Conservation (phyloP, 495 filamentous ascomycete species). For the Tuber aestivum region DNA sequence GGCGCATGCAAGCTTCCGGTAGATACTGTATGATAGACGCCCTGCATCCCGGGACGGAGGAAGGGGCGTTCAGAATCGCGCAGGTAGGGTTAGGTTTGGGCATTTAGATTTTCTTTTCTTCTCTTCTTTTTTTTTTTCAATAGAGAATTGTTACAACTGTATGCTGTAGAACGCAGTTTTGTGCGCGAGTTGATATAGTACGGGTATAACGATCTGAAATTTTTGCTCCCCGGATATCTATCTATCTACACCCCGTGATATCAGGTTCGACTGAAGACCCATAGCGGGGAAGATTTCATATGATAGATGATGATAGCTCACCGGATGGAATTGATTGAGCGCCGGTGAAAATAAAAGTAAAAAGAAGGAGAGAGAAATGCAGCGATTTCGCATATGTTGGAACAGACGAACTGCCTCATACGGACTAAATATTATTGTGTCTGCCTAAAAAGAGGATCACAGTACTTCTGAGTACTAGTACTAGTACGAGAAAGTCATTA, state of each 20-base stretch:
- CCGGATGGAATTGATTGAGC: background rate
- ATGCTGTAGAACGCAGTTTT: too few relatives aligned
- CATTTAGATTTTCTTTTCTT: background rate
- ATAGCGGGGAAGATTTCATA: background rate
- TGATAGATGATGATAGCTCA: background rate
- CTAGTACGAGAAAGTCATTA: background rate
- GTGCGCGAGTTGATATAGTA: too few relatives aligned
- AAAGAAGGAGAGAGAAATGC: background rate
- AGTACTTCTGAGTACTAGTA: background rate
- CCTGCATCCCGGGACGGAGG: background rate
- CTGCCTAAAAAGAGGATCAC: background rate
- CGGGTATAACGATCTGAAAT: background rate
- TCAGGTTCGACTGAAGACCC: background rate
- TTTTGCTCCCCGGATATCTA: background rate
- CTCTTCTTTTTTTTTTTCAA: too few relatives aligned
- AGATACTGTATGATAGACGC: too few relatives aligned
- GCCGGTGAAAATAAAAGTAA: too few relatives aligned
- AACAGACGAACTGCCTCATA: background rate
- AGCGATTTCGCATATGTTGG: background rate
- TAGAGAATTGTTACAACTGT: too few relatives aligned
- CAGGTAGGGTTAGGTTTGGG: background rate
- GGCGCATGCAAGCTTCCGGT: background rate
- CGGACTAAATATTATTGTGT: background rate
- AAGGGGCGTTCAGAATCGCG: background rate
- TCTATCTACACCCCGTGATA: background rate